A percentile compares a stretch with the other conserved stretches of the same genome.
Evolutionary conservation across 2,329 filamentous ascomycete species (phyloP).

Genomic region (Fusarium udum): DNA sequence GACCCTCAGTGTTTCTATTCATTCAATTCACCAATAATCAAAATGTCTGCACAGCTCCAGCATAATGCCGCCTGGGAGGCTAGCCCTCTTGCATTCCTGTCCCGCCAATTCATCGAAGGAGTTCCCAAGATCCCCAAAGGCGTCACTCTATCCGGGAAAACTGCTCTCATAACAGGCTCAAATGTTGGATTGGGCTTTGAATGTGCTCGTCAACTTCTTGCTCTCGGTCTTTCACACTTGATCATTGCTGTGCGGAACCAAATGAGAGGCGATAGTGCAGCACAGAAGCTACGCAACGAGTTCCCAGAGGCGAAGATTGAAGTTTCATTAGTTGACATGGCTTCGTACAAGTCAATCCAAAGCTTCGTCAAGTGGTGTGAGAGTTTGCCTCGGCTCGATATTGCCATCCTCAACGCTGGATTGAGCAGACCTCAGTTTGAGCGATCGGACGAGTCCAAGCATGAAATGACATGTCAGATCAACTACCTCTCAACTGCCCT

Average conservation of each 20-base stretch:
- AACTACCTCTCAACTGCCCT: constrained; percentile 52
- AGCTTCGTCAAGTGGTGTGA: constrained; percentile 51
- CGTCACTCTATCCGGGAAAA: constrained; percentile 48
- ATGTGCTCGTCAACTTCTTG: constrained; percentile 53
- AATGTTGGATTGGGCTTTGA: constrained; percentile 62
- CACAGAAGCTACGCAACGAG: constrained; percentile 23
- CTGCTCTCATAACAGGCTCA: constrained; percentile 60
- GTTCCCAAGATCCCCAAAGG: constrained; percentile 38
- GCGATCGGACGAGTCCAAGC: constrained; percentile 45
- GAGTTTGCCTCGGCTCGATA: constrained; percentile 52
- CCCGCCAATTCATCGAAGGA: constrained; percentile 38
- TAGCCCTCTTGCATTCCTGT: constrained; percentile 36
- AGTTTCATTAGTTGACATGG: constrained; percentile 60
- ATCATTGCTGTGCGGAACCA: constrained; percentile 58
- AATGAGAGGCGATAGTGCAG: constrained; percentile 55
- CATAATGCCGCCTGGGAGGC: constrained; percentile 36
- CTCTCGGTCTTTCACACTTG: constrained; percentile 52
- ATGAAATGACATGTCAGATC: constrained; percentile 54
- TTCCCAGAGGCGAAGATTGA: constrained; percentile 52
- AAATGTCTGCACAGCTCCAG: constrained; percentile 37
- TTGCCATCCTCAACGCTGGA: constrained; percentile 58
- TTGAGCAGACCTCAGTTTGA: constrained; percentile 42
- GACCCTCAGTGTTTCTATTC: neutral
- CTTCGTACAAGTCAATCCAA: constrained; percentile 55
- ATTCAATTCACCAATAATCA: neutral